Base-by-base conservation (phyloP, 2,329 filamentous ascomycete genomes). In the Penicillium thymicola region DNA sequence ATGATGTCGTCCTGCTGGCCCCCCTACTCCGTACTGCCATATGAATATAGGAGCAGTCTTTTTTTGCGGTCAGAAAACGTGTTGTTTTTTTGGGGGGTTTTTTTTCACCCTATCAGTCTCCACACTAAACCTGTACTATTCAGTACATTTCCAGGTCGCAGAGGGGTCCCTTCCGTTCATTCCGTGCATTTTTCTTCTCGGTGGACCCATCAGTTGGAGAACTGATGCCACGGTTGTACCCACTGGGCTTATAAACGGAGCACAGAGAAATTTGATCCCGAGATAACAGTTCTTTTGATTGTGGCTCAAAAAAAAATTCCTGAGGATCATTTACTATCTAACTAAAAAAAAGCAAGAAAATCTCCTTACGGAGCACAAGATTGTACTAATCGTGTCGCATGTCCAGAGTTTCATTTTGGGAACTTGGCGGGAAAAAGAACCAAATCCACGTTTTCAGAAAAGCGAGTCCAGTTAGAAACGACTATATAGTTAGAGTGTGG, bases 1-100 rank as follows among this genome's bases (percentile, higher is more conserved):
- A 63, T 65, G 62, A 63, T 62, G 62, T 63, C 59, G 60, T 57
- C 54, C 51, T 40, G 48, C 57, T 54, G 53, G 52, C 44, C 32
- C 42, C 32, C 50, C 42, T 40, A 38, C 34, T 32, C 42, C 48
- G 41, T 54, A 18, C 46, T 23, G 51, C 59, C 56, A 59, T 50
- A 59, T 57, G 3, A 18, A 28, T 23, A 52, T 37, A 30, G 38
- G 38, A 23, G 21, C 37, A 5, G 37, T 51, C 46, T 21, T 23
- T 27, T 27, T 28, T 28, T 37, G 46, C 28, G 51, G 51, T 41
- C 52, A 51, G 45, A 51, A 43, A 51, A 43, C 30, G 28, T 44
- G 45, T 37, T 10, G 36, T 27, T 42, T 37, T 49, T 50, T 37
- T 10, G 7, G 7, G 1, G 11, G 4, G 6, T 38, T 41, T 45